phyloP scores from a whole-genome alignment of 1,284 basidiomycete species.

The Volvariella surrecta region DNA sequence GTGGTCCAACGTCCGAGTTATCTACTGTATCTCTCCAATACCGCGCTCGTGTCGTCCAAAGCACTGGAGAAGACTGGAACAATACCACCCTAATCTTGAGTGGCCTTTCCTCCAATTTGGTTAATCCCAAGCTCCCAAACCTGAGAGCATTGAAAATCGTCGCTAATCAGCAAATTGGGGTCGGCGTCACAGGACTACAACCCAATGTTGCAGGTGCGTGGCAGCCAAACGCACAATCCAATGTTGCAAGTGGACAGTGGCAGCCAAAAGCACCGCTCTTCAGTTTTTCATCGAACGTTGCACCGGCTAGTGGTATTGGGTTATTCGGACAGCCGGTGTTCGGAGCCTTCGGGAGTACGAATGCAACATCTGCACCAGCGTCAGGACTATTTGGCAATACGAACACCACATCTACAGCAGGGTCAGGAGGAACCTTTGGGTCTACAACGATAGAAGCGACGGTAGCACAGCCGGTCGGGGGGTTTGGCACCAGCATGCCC shows the following conservation, averaged over 20 bases:
- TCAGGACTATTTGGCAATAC: no score
- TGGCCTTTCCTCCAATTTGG: constrained; percentile 15
- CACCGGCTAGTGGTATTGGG: background rate
- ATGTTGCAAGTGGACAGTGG: constrained; percentile 2
- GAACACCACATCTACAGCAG: background rate
- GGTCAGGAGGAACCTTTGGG: background rate
- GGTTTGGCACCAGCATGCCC: background rate
- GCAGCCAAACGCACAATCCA: background rate
- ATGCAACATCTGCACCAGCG: no score
- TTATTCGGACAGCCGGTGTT: background rate
- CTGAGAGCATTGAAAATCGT: background rate
- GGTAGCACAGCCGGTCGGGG: background rate
- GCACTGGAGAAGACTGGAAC: constrained; percentile 40
- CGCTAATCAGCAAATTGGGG: background rate
- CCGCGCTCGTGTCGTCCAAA: constrained; percentile 33
- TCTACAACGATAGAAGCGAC: background rate
- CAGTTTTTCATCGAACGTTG: background rate
- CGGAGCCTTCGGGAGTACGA: background rate
- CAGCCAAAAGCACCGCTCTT: background rate
- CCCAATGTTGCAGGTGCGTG: background rate
- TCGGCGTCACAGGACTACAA: no score
- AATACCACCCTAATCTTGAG: constrained; percentile 30
- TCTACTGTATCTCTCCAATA: constrained; percentile 32
- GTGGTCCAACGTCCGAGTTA: constrained; percentile 19
- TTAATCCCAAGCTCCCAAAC: background rate